Base-by-base conservation (phyloP, 2,329 filamentous ascomycete species). In the Xylaria sp. region DNA sequence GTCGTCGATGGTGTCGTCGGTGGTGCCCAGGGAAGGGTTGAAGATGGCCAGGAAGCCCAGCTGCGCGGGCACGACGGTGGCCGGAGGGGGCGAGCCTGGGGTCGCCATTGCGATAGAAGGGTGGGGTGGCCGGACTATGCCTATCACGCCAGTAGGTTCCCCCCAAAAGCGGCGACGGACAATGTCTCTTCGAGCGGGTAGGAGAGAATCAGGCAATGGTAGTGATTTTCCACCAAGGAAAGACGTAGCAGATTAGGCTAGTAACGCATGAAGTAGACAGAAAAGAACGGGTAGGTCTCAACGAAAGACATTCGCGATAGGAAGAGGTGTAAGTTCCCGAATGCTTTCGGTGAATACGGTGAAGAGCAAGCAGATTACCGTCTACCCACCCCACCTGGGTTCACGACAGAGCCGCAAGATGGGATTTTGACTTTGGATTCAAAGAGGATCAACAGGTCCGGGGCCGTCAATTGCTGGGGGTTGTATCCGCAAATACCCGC, bases 41-140 rank as follows among this genome's bases (percentile, higher is more conserved):
- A 96, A 99, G 71, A 99, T 95, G 70, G 93, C 87, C 42, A 99
- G 82, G 72, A 94, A 97, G 65, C 90, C 89, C 24, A 97, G 84
- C 69, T 90, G 90, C 34, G 93, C 93, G 40, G 94, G 92, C 29
- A 87, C 77, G 60, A 89, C 70, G 22, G 65, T 59, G 44, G 46
- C 60, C 5, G 60, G 63, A 52, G 54, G 56, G 4, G 63, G 59
- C 20, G 62, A 63, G 42, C 53, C 48, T 19, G 61, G 44, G 4
- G 54, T 52, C 20, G 61, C 51, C 65, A 68, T 66, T 39, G 41
- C 41, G 50, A 45, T 18, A n/a, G n/a, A 50, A 21, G 13, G 39
- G 39, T 42, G 17, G 6, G 45, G 19, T 13, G 48, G 9, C 29
- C 8, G 43, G 39, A 19, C 44, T 51, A 45, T 51, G 20, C 50